Percentiles rank a stretch among this genome's conserved stretches.
These are phyloP conservation scores for Thalassiosira pacifica DNA, from an alignment of 352 stramenopile species.

Conservation along the genomic window DNA sequence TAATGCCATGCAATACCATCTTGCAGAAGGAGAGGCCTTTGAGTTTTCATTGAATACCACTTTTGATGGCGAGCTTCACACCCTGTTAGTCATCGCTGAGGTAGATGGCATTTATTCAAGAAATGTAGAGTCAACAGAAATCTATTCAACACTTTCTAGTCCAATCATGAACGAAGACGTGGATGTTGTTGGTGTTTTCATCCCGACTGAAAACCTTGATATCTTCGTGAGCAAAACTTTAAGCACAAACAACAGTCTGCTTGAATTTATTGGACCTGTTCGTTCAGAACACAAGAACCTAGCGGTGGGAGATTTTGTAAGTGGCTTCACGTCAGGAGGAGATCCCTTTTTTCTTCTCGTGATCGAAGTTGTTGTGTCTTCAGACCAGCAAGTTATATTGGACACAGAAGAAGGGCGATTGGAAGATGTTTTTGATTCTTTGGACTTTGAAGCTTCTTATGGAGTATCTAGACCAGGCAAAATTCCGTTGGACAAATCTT, in stretches of 20 bases:
- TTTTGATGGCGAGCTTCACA: constrained; percentile 24
- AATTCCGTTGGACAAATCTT: constrained; percentile 14
- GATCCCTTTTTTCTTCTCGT: constrained; percentile 18
- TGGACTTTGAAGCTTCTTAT: constrained; percentile 27
- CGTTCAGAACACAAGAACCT: constrained; percentile 24
- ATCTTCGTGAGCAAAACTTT: constrained; percentile 8
- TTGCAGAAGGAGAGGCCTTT: constrained; percentile 19
- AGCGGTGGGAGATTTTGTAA: constrained; percentile 28
- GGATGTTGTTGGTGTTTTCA: constrained; percentile 43
- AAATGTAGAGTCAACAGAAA: constrained; percentile 10
- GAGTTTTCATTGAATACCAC: constrained; percentile 19
- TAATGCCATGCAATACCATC: constrained; percentile 15
- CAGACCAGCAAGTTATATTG: constrained; percentile 20
- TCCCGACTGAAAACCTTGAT: constrained; percentile 24
- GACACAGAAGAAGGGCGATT: neutral
- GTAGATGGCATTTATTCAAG: constrained; percentile 37
- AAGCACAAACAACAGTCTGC: neutral
- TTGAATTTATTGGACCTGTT: constrained; percentile 27
- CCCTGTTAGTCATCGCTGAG: constrained; percentile 35
- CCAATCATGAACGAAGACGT: constrained; percentile 37
- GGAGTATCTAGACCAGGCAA: constrained; percentile 20
- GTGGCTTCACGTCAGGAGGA: constrained; percentile 13
- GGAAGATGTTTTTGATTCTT: constrained; percentile 36
- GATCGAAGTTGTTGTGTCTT: constrained; percentile 12
- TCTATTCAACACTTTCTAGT: constrained; percentile 21